Evolutionary conservation across 805 yeast genomes (phyloP).

Genomic region (Metschnikowia sp.): DNA sequence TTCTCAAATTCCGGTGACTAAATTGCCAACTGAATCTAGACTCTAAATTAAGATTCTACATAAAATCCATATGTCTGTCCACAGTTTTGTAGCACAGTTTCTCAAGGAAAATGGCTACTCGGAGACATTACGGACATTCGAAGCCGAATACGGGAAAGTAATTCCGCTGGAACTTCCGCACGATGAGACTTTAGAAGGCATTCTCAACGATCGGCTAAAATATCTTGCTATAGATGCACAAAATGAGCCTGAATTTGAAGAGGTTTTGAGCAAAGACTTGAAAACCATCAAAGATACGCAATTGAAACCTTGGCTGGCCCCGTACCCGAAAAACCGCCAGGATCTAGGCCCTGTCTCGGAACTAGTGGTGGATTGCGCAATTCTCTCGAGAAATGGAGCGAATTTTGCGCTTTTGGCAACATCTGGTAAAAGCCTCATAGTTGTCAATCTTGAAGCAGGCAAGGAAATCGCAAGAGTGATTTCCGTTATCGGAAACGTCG

Average conservation of each 20-base stretch:
- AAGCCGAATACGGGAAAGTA: slow-evolving; percentile 42
- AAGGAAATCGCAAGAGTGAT: slow-evolving; percentile 15
- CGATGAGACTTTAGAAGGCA: slow-evolving; percentile 38
- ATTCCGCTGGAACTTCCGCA: slow-evolving; percentile 18
- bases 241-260: slow-evolving; percentile 5
- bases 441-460: slow-evolving; percentile 16
- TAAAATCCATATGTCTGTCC: slow-evolving; percentile 18
- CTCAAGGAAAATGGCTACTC: slow-evolving; percentile 47
- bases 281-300: slow-evolving; percentile 8
- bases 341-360: slow-evolving; percentile 18
- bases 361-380: slow-evolving; percentile 21
- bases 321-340: slow-evolving; percentile 24
- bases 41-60: neutral
- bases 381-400: neutral
- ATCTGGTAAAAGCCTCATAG: slow-evolving; percentile 17
- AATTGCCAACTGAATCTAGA: neutral
- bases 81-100: slow-evolving; percentile 53
- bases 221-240: slow-evolving; percentile 13
- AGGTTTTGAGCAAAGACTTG: slow-evolving; percentile 7
- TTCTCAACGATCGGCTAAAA: slow-evolving; percentile 23
- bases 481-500: slow-evolving; percentile 20
- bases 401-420: slow-evolving; percentile 18
- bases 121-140: slow-evolving; percentile 47
- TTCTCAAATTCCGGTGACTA: too few species aligned
- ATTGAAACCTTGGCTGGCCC: slow-evolving; percentile 29